Evolutionary conservation across 768 basidiomycete genomes (phyloP).

Genomic region (Tricholoma terreum): DNA sequence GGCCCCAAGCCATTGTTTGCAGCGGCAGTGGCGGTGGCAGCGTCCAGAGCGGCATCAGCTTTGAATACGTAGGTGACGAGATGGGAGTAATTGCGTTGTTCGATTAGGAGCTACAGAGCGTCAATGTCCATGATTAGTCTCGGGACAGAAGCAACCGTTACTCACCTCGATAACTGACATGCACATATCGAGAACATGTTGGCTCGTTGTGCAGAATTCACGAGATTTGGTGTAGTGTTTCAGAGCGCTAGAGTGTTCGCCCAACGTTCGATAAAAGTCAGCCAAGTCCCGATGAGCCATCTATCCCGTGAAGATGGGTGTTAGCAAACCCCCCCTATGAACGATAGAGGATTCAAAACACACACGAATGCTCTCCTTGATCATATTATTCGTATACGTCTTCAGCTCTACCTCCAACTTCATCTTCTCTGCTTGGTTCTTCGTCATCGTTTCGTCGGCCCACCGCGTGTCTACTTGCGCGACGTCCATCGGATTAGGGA

Average conservation of each 20-base stretch:
- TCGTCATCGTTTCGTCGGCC: conserved; percentile 65
- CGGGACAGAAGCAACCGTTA: no score
- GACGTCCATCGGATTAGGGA: conserved; percentile 48
- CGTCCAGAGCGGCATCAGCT: conserved; percentile 88
- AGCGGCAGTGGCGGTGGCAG: conserved; percentile 36
- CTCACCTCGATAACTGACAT: conserved; percentile 81
- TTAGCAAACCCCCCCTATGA: no score
- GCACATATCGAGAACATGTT: conserved; percentile 94
- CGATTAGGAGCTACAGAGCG: conserved; percentile 65
- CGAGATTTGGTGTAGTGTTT: no score
- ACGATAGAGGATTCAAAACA: background rate
- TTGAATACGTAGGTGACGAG: no score
- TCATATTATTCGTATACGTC: no score
- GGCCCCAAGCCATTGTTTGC: conserved; percentile 16
- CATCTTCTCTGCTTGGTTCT: no score
- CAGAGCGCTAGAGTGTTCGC: no score
- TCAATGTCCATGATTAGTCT: background rate
- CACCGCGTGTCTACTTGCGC: conserved; percentile 62
- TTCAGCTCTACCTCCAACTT: no score
- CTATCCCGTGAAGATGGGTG: conserved; percentile 43
- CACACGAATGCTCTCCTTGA: conserved; percentile 96
- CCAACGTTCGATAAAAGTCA: conserved; percentile 68
- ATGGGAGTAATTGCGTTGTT: conserved; percentile 83
- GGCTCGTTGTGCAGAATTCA: conserved; percentile 90
- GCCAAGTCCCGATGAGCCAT: conserved; percentile 92